A percentile compares a stretch with the other conserved stretches of the same genome.
Evolutionary conservation across 192 early-diverging fungal genomes (phyloP).

Genomic region (Haplosporangium gracile): DNA sequence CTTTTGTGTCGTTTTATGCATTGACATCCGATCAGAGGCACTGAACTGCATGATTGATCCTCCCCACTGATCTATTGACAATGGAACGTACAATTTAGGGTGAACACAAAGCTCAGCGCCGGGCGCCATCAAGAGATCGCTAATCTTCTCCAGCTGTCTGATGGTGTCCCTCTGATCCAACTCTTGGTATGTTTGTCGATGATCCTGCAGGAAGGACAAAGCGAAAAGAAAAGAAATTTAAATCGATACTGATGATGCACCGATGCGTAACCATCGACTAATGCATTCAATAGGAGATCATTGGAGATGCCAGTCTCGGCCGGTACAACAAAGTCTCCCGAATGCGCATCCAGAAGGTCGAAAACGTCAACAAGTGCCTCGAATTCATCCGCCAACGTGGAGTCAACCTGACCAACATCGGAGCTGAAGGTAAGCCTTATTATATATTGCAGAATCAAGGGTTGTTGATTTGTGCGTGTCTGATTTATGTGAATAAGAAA

Average conservation of each 20-base stretch:
- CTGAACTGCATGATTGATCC: background rate
- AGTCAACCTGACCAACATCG: conserved; percentile 94
- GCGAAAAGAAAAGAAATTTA: conserved; percentile 50
- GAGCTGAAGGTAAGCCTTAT: conserved; percentile 80
- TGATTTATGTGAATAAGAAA: background rate
- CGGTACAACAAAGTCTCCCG: conserved; percentile 90
- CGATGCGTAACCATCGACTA: conserved; percentile 47
- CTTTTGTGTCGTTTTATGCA: background rate
- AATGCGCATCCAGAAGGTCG: conserved; percentile 95
- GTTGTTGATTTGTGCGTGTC: background rate
- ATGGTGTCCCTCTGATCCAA: conserved; percentile 70
- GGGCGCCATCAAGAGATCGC: conserved; percentile 59
- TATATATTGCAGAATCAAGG: background rate
- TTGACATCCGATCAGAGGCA: background rate
- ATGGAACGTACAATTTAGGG: conserved; percentile 59
- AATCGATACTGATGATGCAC: conserved; percentile 28
- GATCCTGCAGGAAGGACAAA: conserved; percentile 27
- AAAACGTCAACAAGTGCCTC: conserved; percentile 95
- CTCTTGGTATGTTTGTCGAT: conserved; percentile 60
- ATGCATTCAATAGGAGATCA: conserved; percentile 79
- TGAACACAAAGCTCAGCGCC: conserved; percentile 80
- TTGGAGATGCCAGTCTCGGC: conserved; percentile 90
- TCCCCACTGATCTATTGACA: background rate
- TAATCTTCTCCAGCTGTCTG: conserved; percentile 58
- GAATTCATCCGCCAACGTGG: conserved; percentile 91